These are phyloP conservation scores for Scutellaria minor DNA, from an alignment of 257 asterid genomes.

Conservation along the genomic window DNA sequence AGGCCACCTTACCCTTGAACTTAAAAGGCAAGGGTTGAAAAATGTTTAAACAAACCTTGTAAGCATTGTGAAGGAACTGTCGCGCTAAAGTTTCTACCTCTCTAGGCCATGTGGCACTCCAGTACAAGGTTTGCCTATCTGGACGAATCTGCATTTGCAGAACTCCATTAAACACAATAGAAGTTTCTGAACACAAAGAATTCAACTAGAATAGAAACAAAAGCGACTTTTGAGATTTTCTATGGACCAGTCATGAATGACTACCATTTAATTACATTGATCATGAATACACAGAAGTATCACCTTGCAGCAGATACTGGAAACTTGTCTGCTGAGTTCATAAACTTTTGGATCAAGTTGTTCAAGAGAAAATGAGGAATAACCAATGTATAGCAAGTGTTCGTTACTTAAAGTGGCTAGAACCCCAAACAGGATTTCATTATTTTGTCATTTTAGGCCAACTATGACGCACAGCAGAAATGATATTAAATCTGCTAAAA, in stretches of 20 bases:
- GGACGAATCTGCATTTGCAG: constrained; percentile 72
- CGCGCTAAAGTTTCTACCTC: constrained; percentile 88
- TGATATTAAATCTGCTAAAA: neutral
- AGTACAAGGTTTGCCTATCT: constrained; percentile 93
- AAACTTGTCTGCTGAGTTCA: constrained; percentile 3
- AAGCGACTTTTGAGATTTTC: neutral
- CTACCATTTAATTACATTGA: neutral
- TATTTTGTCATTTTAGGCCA: neutral
- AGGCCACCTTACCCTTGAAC: constrained; percentile 3
- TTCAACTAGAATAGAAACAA: constrained; percentile 13
- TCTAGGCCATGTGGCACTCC: constrained; percentile 99
- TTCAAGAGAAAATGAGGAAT: neutral
- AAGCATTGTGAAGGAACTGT: constrained; percentile 80
- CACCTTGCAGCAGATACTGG: neutral
- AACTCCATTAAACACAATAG: constrained; percentile 21
- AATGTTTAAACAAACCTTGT: constrained; percentile 57
- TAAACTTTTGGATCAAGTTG: constrained; percentile 3
- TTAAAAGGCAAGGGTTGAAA: constrained; percentile 18
- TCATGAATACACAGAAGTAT: constrained; percentile 2
- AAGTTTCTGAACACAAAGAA: constrained; percentile 3
- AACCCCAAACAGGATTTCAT: neutral
- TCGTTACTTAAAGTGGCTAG: neutral
- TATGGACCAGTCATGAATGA: constrained; percentile 6
- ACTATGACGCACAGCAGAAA: neutral
- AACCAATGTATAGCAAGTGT: neutral